These are phyloP conservation scores for Kodamaea plutei DNA, from an alignment of 1,139 yeast genomes.

Conservation along the genomic window DNA sequence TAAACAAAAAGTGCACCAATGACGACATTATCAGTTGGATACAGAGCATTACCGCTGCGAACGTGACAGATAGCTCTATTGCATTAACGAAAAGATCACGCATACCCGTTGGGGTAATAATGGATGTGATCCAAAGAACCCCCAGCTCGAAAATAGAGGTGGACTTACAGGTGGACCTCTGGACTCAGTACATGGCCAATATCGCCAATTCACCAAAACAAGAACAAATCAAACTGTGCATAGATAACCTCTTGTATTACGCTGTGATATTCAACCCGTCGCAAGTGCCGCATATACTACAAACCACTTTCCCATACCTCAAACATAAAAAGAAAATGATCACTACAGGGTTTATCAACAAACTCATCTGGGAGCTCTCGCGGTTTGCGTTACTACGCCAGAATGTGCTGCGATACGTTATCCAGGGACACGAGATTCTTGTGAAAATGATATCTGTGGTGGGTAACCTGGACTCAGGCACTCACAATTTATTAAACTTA, in stretches of 20 bases:
- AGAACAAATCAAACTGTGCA: conserved; percentile 17
- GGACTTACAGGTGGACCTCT: conserved; percentile 34
- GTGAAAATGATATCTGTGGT: conserved; percentile 13
- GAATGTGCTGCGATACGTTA: conserved; percentile 11
- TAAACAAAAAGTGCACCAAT: too few relatives aligned
- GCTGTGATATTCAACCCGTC: conserved; percentile 23
- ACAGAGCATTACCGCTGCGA: conserved; percentile 22
- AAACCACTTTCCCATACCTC: conserved; percentile 13
- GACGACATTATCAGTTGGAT: too few relatives aligned
- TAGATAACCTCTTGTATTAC: conserved; percentile 27
- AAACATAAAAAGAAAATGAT: conserved; percentile 7
- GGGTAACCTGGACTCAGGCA: conserved; percentile 6
- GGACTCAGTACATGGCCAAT: conserved; percentile 24
- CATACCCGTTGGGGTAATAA: conserved; percentile 36
- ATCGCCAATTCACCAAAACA: conserved; percentile 15
- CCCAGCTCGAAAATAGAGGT: conserved; percentile 32
- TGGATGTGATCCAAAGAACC: conserved; percentile 34
- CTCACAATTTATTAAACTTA: conserved; percentile 20
- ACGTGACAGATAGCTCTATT: conserved; percentile 26
- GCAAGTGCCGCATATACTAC: conserved; percentile 17
- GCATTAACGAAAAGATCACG: conserved; percentile 21
- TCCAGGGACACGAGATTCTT: conserved; percentile 30
- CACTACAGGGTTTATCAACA: conserved; percentile 10
- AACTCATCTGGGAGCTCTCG: conserved; percentile 13
- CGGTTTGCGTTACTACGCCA: conserved; percentile 6